Evolutionary conservation across 306 rosid genomes (phyloP).

Genomic region (Inga oerstediana): DNA sequence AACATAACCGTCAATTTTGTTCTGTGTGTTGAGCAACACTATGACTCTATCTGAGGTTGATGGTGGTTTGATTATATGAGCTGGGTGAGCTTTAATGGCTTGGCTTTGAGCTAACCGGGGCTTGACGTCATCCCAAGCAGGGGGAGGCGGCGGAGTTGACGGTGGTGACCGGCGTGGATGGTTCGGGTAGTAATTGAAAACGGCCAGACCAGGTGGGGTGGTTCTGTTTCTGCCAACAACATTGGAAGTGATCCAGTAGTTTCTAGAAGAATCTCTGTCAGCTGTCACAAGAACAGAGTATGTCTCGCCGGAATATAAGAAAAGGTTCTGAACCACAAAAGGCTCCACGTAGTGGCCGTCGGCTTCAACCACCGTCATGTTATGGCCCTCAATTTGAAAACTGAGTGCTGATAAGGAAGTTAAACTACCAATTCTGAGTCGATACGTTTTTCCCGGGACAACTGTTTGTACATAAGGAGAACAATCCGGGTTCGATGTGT

Average conservation of each 20-base stretch:
- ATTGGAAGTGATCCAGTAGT: conserved; percentile 74
- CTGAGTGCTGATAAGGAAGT: conserved; percentile 81
- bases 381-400: conserved; percentile 89
- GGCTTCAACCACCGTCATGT: conserved; percentile 91
- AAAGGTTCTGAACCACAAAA: conserved; percentile 66
- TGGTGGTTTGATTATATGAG: conserved; percentile 58
- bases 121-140: conserved; percentile 54
- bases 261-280: conserved; percentile 73
- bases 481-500: conserved; percentile 62
- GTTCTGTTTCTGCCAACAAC: conserved; percentile 62
- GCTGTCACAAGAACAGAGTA: conserved; percentile 80
- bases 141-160: conserved; percentile 53
- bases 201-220: conserved; percentile 70
- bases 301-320: conserved; percentile 87
- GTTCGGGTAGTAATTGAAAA: conserved; percentile 82
- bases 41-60: conserved; percentile 67
- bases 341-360: conserved; percentile 94
- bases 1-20: conserved; percentile 22
- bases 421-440: conserved; percentile 70
- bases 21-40: conserved; percentile 82
- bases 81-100: conserved; percentile 58
- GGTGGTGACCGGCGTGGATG: conserved; percentile 69
- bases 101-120: conserved; percentile 63
- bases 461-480: conserved; percentile 56
- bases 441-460: conserved; percentile 68